These are phyloP conservation scores for Starmerella bombi DNA, from an alignment of 805 yeast species.

Conservation along the genomic window DNA sequence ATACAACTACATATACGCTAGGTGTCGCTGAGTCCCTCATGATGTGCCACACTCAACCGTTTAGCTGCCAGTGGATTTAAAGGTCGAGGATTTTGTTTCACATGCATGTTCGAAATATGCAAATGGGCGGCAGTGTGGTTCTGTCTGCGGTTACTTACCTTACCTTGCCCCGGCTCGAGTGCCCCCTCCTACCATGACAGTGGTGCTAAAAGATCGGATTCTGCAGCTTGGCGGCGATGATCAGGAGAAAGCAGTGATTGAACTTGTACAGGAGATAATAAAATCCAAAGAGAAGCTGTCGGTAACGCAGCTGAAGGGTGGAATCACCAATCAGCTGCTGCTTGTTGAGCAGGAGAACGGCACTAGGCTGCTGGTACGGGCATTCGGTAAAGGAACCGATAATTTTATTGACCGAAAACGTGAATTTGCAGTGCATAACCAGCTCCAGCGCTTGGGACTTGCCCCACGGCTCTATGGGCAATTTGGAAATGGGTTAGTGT, in stretches of 20 bases:
- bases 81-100: too few relatives aligned
- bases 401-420: slow-evolving; percentile 60
- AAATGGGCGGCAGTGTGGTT: too few relatives aligned
- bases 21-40: too few relatives aligned
- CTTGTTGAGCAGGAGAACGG: slow-evolving; percentile 19
- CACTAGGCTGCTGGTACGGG: slow-evolving; percentile 38
- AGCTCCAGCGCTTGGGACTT: slow-evolving; percentile 43
- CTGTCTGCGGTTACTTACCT: too few relatives aligned
- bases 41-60: too few relatives aligned
- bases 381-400: slow-evolving; percentile 63
- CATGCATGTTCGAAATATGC: too few relatives aligned
- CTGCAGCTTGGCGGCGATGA: slow-evolving; percentile 4
- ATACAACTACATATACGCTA: too few relatives aligned
- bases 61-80: too few relatives aligned
- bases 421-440: slow-evolving; percentile 57
- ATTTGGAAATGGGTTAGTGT: slow-evolving; percentile 59
- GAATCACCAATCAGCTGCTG: slow-evolving; percentile 29
- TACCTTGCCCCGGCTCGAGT: too few relatives aligned
- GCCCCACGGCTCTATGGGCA: slow-evolving; percentile 60
- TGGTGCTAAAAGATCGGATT: slow-evolving; percentile 9
- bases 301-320: slow-evolving; percentile 27
- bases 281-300: slow-evolving; percentile 5
- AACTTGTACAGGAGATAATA: slow-evolving; percentile 10
- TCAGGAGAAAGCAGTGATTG: slow-evolving; percentile 4
- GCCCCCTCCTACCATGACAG: too few relatives aligned